Conservation (phyloP, 2,329 filamentous ascomycete genomes). For the Rutstroemia sp. region DNA sequence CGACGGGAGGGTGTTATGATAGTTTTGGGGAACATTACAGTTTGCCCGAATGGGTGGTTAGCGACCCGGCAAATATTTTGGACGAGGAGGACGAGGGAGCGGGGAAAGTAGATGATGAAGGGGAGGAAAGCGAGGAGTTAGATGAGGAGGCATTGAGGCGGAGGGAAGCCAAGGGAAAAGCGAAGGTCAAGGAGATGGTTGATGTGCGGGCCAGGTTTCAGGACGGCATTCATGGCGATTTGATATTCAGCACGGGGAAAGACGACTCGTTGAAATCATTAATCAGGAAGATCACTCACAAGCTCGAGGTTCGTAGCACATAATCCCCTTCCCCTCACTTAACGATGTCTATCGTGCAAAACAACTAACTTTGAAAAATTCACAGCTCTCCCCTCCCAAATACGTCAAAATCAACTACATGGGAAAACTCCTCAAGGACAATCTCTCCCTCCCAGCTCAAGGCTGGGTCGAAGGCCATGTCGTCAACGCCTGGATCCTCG, state of each 20-base stretch:
- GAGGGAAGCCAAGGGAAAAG: constrained; percentile 40
- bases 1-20: constrained; percentile 62
- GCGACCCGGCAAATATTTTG: constrained; percentile 35
- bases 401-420: constrained; percentile 70
- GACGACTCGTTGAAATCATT: constrained; percentile 59
- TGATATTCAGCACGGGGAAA: constrained; percentile 49
- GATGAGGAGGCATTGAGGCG: constrained; percentile 38
- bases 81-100: constrained; percentile 27
- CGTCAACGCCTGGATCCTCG: constrained; percentile 51
- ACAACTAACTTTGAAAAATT: background rate
- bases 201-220: constrained; percentile 22
- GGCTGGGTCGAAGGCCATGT: constrained; percentile 71
- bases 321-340: background rate
- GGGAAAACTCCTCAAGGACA: constrained; percentile 71
- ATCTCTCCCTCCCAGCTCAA: constrained; percentile 55
- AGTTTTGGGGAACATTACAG: constrained; percentile 62
- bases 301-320: constrained; percentile 49
- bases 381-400: constrained; percentile 46
- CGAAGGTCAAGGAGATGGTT: constrained; percentile 22
- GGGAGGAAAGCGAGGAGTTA: constrained; percentile 20
- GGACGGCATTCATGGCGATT: constrained; percentile 49
- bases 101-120: constrained; percentile 19
- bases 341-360: background rate
- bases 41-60: constrained; percentile 60
- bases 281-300: constrained; percentile 53